Evolutionary conservation across 1,139 yeast species (phyloP), one percentile per base, ranked within the genome.

Genomic region (Candida gigantensis): DNA sequence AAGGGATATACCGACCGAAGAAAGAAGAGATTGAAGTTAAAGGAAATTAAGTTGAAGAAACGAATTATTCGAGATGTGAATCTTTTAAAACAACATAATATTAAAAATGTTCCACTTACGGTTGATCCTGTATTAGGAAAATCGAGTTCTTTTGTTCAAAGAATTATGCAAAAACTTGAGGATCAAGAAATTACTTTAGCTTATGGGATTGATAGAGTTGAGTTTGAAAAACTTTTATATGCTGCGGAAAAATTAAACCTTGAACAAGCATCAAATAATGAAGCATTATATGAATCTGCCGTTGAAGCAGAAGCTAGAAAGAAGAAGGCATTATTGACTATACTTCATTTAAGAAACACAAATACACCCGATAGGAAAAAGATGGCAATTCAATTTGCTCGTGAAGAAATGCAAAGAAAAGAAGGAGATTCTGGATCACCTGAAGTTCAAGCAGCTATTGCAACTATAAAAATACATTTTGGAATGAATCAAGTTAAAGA

Each of bases 371-470:
- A 85, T 46, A 70, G 72, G 42, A 70, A 74, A 55, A 77, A 76
- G 47, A 58, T 79, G 48, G 87, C 90, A 15, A 66, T 79, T 6
- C 61, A 63, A 35, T 60, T 84, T 40, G 96, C 97, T 1, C 74
- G 79, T 37, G 65, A 75, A 48, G 97, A 89, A 62, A 89, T 92
- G 59, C 81, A 79, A 49, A 75, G 96, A 53, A 74, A 76, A 45
- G 88, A 82, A 34, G 96, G 96, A 35, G 97, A 92, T 57, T 87
- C 97, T 0, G 97, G 95, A 1, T 86, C 96, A 1, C 81, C 96
- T 34, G 97, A 90, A 63, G 97, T 89, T 19, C 97, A 90, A 60
- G 96, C 97, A 1, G 97, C 97, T 2, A 76, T 87, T 20, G 66
- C 83, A 64, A 88, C 97, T 1, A 82, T 87, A 38, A 79, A 79